Evolutionary conservation across 768 basidiomycete genomes (phyloP).

Genomic region (Agrocybe pediades): DNA sequence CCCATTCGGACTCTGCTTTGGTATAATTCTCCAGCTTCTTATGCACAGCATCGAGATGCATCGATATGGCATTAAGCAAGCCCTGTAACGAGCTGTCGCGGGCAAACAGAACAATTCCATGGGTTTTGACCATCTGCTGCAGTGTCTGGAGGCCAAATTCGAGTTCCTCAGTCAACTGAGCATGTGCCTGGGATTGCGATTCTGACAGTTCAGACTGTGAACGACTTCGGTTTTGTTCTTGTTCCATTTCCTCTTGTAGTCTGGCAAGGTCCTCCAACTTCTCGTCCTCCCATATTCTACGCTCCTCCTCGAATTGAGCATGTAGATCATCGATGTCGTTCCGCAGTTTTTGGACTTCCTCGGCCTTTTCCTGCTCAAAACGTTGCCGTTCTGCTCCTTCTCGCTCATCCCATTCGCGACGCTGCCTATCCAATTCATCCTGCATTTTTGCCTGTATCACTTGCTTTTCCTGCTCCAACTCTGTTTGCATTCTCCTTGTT

Average conservation of each 20-base stretch:
- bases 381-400: constrained; percentile 33
- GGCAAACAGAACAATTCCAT: constrained; percentile 57
- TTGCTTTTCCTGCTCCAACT: constrained; percentile 35
- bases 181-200: constrained; percentile 1
- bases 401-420: constrained; percentile 31
- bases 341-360: constrained; percentile 48
- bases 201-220: neutral
- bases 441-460: constrained; percentile 44
- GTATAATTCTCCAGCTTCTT: constrained; percentile 42
- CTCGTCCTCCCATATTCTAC: constrained; percentile 47
- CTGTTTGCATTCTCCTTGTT: neutral
- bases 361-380: constrained; percentile 40
- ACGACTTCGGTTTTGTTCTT: neutral
- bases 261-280: constrained; percentile 46
- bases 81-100: constrained; percentile 52
- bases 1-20: constrained; percentile 50
- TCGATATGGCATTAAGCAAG: constrained; percentile 47
- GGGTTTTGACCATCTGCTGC: constrained; percentile 52
- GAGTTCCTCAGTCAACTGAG: constrained; percentile 25
- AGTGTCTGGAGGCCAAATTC: constrained; percentile 45
- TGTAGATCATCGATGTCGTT: constrained; percentile 45
- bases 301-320: constrained; percentile 49
- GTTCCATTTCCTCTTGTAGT: constrained; percentile 52
- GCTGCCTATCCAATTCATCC: constrained; percentile 41
- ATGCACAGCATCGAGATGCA: constrained; percentile 54